Conservation (phyloP, 2,329 filamentous ascomycete genomes). For the Arthrocladium fulminans region DNA sequence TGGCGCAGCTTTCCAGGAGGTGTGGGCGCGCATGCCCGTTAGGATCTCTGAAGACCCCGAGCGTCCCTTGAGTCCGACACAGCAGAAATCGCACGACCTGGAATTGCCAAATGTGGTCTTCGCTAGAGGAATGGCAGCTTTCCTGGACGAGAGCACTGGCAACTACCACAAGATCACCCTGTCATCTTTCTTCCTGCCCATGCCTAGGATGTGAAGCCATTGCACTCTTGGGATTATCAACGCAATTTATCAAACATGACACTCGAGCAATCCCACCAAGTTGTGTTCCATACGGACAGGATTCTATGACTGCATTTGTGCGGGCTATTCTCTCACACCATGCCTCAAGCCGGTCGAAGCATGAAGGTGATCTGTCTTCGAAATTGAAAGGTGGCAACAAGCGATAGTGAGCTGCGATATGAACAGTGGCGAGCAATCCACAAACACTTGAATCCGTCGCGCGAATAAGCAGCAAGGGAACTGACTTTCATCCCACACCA, state of each 20-base stretch:
- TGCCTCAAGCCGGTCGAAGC: too few species aligned
- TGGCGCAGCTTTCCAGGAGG: slow-evolving; percentile 15
- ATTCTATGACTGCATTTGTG: too few species aligned
- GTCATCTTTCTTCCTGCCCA: slow-evolving; percentile 20
- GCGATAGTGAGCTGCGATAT: too few species aligned
- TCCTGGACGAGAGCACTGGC: slow-evolving; percentile 18
- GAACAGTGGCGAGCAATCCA: too few species aligned
- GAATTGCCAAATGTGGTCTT: slow-evolving; percentile 18
- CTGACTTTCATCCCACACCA: too few species aligned
- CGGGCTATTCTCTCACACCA: too few species aligned
- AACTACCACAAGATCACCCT: slow-evolving; percentile 19
- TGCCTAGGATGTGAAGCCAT: slow-evolving; percentile 17
- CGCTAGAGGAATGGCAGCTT: slow-evolving; percentile 16
- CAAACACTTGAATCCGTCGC: too few species aligned
- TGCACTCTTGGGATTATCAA: not conserved
- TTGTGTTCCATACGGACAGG: too few species aligned
- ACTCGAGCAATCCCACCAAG: too few species aligned
- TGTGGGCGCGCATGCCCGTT: slow-evolving; percentile 13
- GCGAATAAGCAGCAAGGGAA: too few species aligned
- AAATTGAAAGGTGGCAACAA: too few species aligned
- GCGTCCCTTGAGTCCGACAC: slow-evolving; percentile 10
- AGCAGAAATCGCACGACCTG: slow-evolving; percentile 7
- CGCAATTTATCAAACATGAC: not conserved
- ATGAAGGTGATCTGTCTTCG: too few species aligned
- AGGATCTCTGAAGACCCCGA: slow-evolving; percentile 11